Percentiles rank a stretch among this genome's conserved stretches.
Evolutionary conservation across 1,284 basidiomycete genomes (phyloP).

Genomic region (Sanghuangporus sanghuang): DNA sequence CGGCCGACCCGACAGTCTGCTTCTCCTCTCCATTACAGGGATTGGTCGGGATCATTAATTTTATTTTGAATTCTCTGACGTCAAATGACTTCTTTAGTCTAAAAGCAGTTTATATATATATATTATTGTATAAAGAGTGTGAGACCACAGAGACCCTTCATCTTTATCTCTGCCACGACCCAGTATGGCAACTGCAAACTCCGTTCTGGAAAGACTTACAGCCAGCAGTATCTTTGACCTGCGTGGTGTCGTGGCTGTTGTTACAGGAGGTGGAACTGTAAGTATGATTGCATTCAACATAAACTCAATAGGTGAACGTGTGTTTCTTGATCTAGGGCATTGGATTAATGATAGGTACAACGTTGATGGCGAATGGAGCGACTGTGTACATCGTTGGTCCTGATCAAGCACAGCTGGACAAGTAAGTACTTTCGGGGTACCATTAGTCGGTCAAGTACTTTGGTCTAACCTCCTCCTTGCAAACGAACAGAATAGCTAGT

Average conservation of each 20-base stretch:
- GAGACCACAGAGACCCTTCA: not conserved
- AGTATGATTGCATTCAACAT: constrained; percentile 17
- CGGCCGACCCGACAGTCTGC: not conserved
- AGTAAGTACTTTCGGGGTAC: constrained; percentile 19
- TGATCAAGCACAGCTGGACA: constrained; percentile 38
- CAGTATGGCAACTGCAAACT: constrained; percentile 25
- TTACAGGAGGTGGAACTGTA: constrained; percentile 44
- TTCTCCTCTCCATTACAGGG: not conserved
- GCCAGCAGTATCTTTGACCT: constrained; percentile 40
- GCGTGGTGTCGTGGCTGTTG: constrained; percentile 40
- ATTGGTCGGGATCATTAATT: not conserved
- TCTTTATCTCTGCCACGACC: not conserved
- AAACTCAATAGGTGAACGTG: not conserved
- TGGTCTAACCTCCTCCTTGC: not conserved
- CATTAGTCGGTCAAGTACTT: not conserved
- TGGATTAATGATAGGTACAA: constrained; percentile 42
- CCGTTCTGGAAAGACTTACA: constrained; percentile 31
- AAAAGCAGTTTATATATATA: not conserved
- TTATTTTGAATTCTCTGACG: not conserved
- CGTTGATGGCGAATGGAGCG: constrained; percentile 45
- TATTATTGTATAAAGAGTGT: not conserved
- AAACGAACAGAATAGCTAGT: constrained; percentile 29
- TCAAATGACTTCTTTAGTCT: not conserved
- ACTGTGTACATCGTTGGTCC: constrained; percentile 45
- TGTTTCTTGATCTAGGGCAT: constrained; percentile 33